phyloP scores from a whole-genome alignment of 495 filamentous ascomycete genomes.

The Talaromyces stipitatus region DNA sequence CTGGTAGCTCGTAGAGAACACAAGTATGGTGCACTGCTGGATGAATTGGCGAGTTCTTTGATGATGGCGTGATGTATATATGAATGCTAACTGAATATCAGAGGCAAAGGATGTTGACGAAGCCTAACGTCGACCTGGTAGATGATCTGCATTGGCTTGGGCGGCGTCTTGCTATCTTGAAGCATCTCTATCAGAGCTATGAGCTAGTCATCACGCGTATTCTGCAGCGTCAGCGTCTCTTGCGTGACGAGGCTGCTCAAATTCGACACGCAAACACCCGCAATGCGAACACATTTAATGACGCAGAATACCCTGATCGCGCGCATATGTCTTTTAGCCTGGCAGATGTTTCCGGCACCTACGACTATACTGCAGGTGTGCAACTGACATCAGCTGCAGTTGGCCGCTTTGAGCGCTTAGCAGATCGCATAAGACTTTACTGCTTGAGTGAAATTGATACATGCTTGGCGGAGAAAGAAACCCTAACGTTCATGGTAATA shows the following conservation, averaged over 20 bases:
- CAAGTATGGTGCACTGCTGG: conserved; percentile 51
- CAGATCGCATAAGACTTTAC: conserved; percentile 69
- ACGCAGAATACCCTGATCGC: conserved; percentile 21
- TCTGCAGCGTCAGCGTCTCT: conserved; percentile 44
- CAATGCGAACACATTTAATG: conserved; percentile 16
- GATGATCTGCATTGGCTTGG: conserved; percentile 67
- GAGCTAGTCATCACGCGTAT: conserved; percentile 68
- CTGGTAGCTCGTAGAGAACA: conserved; percentile 55
- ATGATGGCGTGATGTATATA: background rate
- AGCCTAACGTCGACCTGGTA: conserved; percentile 54
- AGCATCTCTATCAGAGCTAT: conserved; percentile 73
- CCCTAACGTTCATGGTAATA: conserved; percentile 59
- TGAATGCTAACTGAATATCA: conserved; percentile 14
- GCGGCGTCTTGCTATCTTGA: conserved; percentile 56
- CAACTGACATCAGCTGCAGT: conserved; percentile 56
- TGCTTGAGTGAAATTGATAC: conserved; percentile 76
- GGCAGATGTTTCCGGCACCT: conserved; percentile 10
- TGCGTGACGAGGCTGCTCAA: conserved; percentile 26
- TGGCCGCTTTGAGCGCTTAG: conserved; percentile 67
- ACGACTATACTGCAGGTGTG: conserved; percentile 42
- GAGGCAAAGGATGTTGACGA: conserved; percentile 51
- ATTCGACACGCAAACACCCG: conserved; percentile 13
- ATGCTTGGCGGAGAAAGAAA: conserved; percentile 70
- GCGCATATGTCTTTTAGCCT: conserved; percentile 21
- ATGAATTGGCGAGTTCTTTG: conserved; percentile 42